Conservation (phyloP, 2,329 filamentous ascomycete species). For the Hypoxylon sp. region DNA sequence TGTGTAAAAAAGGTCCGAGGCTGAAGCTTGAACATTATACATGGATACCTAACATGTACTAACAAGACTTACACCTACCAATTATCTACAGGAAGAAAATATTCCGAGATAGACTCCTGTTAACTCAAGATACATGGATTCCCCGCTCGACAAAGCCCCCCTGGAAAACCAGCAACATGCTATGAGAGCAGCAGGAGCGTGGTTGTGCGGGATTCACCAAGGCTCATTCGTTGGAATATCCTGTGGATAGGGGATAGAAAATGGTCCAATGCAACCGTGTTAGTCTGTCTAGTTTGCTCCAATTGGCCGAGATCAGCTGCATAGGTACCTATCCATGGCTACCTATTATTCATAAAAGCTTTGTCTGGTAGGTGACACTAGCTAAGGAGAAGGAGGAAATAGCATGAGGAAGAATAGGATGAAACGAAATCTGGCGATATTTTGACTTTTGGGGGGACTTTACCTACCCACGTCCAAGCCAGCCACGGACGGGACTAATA, state of each 20-base stretch:
- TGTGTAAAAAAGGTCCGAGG: no score
- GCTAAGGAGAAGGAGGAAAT: slow-evolving; percentile 5
- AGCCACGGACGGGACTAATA: no score
- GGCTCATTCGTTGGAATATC: slow-evolving; percentile 23
- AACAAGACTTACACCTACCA: no score
- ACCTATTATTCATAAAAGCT: slow-evolving; percentile 16
- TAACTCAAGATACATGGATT: slow-evolving; percentile 20
- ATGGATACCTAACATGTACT: background rate
- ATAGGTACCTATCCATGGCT: slow-evolving; percentile 14
- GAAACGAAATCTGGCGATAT: slow-evolving; percentile 23
- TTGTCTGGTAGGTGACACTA: slow-evolving; percentile 11
- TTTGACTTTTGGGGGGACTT: slow-evolving; percentile 10
- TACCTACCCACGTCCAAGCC: no score
- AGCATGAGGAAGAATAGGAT: background rate
- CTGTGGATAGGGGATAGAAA: slow-evolving; percentile 16
- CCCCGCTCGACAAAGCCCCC: slow-evolving; percentile 20
- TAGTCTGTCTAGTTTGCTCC: slow-evolving; percentile 8
- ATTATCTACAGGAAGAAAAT: no score
- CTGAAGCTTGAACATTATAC: background rate
- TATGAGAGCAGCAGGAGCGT: slow-evolving; percentile 20
- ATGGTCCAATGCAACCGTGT: no score
- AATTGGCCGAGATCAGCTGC: slow-evolving; percentile 20
- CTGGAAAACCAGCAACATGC: slow-evolving; percentile 25
- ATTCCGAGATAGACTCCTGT: no score
- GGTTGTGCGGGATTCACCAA: slow-evolving; percentile 27